Evolutionary conservation across 1,284 basidiomycete species (phyloP).

Genomic region (Ustilago shanxiensis): DNA sequence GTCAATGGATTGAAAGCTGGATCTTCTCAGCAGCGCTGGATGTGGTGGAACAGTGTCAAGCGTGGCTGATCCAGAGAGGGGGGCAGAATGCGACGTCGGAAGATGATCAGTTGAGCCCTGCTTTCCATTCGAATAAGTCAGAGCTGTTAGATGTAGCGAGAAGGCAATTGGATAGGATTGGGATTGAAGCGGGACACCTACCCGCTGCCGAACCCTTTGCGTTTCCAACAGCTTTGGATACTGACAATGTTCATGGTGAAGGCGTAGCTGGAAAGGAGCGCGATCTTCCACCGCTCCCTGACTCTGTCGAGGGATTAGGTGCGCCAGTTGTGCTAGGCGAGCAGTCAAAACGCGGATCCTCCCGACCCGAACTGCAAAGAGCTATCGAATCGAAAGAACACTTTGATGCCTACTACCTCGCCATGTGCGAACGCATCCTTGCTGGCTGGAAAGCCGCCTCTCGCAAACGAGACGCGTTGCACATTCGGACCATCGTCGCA

Average conservation of each 20-base stretch:
- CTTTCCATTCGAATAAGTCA: conserved; percentile 74
- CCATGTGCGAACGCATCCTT: conserved; percentile 82
- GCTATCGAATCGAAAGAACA: conserved; percentile 74
- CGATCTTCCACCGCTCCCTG: conserved; percentile 44
- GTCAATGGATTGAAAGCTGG: conserved; percentile 89
- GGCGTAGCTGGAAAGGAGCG: conserved; percentile 5
- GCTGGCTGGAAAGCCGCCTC: conserved; percentile 82
- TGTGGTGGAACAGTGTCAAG: conserved; percentile 84
- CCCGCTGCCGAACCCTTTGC: conserved; percentile 78
- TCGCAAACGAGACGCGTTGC: conserved; percentile 84
- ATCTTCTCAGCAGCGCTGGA: conserved; percentile 90
- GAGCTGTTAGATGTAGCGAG: conserved; percentile 85
- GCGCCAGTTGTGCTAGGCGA: conserved; percentile 18
- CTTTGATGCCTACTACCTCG: conserved; percentile 62
- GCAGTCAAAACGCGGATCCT: conserved; percentile 19
- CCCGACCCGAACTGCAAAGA: conserved; percentile 76
- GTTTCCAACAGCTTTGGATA: background rate
- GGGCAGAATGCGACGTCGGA: conserved; percentile 16
- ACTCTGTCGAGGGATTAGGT: background rate
- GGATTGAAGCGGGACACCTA: conserved; percentile 79
- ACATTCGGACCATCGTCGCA: conserved; percentile 84
- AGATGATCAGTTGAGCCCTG: conserved; percentile 49
- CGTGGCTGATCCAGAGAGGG: conserved; percentile 74
- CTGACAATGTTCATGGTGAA: background rate
- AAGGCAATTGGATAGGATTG: conserved; percentile 82